Base-by-base conservation (phyloP, 1,139 yeast genomes). In the Yamadazyma aaseri region DNA sequence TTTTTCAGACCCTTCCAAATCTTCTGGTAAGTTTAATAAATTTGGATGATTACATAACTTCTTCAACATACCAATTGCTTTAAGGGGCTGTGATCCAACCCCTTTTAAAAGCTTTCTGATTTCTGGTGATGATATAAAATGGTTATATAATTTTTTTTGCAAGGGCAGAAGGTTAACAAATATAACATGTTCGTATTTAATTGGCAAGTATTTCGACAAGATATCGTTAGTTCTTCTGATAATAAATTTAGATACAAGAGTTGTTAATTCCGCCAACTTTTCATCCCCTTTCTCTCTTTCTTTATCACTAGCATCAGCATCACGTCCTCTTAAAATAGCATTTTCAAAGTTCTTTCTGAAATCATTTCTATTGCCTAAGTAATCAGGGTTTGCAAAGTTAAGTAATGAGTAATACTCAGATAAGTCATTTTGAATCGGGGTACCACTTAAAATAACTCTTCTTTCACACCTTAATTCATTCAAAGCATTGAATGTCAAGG, bases 221-320 rank as follows among this genome's bases (percentile, higher is more conserved):
- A 92, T 86, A 59, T 94, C 98, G 60, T 92, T 92, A 0, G 98
- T 90, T 54, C 99, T 79, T 54, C 99, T 76, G 41, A 92, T 94
- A 55, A 94, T 92, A 55, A 90, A 89, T 47, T 81, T 84, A 28
- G 92, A 86, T 2, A 94, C 99, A 33, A 89, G 56, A 20, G 71
- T 76, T 0, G 94, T 81, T 36, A 92, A 65, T 49, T 85, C 90
- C 14, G 63, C 63, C 33, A 92, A 65, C 54, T 86, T 90, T 23
- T 55, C 57, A 43, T 84, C 89, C n/a, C 97, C 95, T 25, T 64
- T 63, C 26, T 64, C 66, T 23, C 86, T 73, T 48, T 92, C 96
- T 25, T 78, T 67, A 34, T 92, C 97, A 1, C 86, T 75, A 0
- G 97, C 96, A 46, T 79, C 81, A 0, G 97, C 89, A 58, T 92